A percentile compares a stretch with the other conserved stretches of the same genome.
Evolutionary conservation across 75 land plant genomes (phyloP).

Genomic region (Cupressus sempervirens): DNA sequence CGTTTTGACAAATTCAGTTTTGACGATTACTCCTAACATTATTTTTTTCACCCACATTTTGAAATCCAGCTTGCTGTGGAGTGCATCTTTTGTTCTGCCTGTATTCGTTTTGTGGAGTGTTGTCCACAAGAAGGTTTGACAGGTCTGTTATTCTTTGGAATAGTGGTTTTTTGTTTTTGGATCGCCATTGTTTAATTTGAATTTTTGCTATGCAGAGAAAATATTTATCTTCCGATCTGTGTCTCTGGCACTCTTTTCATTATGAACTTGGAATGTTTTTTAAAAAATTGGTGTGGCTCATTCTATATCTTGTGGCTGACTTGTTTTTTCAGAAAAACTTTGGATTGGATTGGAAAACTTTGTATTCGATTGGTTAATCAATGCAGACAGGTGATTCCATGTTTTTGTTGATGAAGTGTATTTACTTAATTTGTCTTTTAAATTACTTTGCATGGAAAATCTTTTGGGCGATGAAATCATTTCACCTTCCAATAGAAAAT

Average conservation of each 20-base stretch:
- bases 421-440: background rate
- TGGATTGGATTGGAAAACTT: constrained; percentile 95
- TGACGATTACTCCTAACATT: background rate
- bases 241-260: background rate
- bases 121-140: constrained; percentile 98
- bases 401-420: background rate
- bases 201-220: background rate
- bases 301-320: background rate
- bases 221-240: background rate
- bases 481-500: background rate
- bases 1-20: background rate
- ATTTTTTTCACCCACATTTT: constrained; percentile 2
- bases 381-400: constrained; percentile 81
- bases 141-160: constrained; percentile 42
- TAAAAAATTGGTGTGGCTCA: background rate
- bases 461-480: background rate
- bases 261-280: background rate
- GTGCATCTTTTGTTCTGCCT: constrained; percentile 98
- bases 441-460: background rate
- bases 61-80: constrained; percentile 86
- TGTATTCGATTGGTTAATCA: constrained; percentile 98
- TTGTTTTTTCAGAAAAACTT: constrained; percentile 63
- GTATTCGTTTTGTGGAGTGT: constrained; percentile 97
- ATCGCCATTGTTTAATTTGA: background rate
- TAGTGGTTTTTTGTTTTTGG: background rate